phyloP scores from a whole-genome alignment of 1,284 basidiomycete species.

The Ustilago cynodontis region DNA sequence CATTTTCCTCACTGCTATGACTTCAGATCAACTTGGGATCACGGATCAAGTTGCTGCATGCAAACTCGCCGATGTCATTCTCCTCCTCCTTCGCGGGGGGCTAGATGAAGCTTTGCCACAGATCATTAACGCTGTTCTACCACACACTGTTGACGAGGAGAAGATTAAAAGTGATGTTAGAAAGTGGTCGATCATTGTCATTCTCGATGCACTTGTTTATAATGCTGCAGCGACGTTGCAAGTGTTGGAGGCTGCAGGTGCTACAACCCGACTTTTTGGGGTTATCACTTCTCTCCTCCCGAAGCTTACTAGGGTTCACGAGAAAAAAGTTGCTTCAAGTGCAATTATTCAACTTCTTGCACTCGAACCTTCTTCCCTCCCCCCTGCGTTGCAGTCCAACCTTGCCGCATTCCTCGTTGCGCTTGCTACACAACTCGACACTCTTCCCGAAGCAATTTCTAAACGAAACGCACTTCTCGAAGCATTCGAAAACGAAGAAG shows the following conservation, averaged over 20 bases:
- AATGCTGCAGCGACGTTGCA: slow-evolving; percentile 82
- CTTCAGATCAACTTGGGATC: slow-evolving; percentile 78
- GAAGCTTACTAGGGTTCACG: slow-evolving; percentile 85
- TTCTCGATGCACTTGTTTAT: slow-evolving; percentile 87
- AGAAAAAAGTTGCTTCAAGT: slow-evolving; percentile 85
- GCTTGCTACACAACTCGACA: slow-evolving; percentile 56
- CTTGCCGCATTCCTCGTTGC: slow-evolving; percentile 57
- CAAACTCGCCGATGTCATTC: slow-evolving; percentile 84
- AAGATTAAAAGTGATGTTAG: slow-evolving; percentile 77
- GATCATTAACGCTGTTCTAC: slow-evolving; percentile 56
- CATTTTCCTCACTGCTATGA: slow-evolving; percentile 83
- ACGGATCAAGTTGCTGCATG: slow-evolving; percentile 81
- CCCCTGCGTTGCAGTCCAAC: slow-evolving; percentile 50
- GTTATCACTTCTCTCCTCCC: slow-evolving; percentile 75
- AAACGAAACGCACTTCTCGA: slow-evolving; percentile 62
- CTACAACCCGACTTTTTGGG: slow-evolving; percentile 83
- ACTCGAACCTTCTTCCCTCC: slow-evolving; percentile 50
- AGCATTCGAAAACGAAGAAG: slow-evolving; percentile 62
- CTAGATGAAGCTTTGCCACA: slow-evolving; percentile 72
- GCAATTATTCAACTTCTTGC: slow-evolving; percentile 73
- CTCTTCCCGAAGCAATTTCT: slow-evolving; percentile 59
- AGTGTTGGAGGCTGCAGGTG: slow-evolving; percentile 77
- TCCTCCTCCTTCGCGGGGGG: slow-evolving; percentile 82
- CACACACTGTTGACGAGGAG: slow-evolving; percentile 45
- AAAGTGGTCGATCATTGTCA: slow-evolving; percentile 83